Conservation (phyloP, 139 green algal genomes). For the Parachlorella kessleri region DNA sequence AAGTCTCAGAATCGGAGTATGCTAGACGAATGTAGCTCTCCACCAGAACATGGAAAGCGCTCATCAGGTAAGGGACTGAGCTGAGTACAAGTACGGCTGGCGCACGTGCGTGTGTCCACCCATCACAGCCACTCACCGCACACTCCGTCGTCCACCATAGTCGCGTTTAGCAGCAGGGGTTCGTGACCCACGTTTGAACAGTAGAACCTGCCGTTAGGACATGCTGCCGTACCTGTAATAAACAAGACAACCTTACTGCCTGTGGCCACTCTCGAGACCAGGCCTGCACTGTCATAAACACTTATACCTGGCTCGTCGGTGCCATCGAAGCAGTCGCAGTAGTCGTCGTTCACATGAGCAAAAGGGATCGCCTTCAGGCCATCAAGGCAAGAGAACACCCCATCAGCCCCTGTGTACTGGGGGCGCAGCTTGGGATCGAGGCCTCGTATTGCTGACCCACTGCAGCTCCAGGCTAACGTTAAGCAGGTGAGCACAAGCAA, state of each 20-base stretch:
- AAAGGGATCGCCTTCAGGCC: conserved; percentile 56
- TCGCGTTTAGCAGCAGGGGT: conserved; percentile 64
- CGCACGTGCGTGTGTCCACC: no score
- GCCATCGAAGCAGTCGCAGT: conserved; percentile 95
- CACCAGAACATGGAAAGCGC: background rate
- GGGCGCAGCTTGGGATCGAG: conserved; percentile 15
- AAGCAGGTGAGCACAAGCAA: no score
- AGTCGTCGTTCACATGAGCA: conserved; percentile 88
- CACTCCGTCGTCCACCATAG: conserved; percentile 93
- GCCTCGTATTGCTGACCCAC: conserved; percentile 3
- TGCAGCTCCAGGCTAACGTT: no score
- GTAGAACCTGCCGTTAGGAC: conserved; percentile 83
- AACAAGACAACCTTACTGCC: no score
- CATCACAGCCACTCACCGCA: conserved; percentile 78
- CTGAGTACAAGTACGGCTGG: no score
- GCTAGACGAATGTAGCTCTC: no score
- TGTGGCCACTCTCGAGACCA: background rate
- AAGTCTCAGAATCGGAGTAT: no score
- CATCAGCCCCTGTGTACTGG: conserved; percentile 22
- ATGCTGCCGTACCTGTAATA: conserved; percentile 84
- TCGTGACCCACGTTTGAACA: conserved; percentile 82
- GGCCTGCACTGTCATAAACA: no score
- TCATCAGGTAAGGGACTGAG: no score
- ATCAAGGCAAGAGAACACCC: conserved; percentile 73
- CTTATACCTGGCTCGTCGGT: conserved; percentile 87